A percentile compares a stretch with the other conserved stretches of the same genome.
Conservation (phyloP, 2,329 filamentous ascomycete genomes). For the Xylariaceae sp. region DNA sequence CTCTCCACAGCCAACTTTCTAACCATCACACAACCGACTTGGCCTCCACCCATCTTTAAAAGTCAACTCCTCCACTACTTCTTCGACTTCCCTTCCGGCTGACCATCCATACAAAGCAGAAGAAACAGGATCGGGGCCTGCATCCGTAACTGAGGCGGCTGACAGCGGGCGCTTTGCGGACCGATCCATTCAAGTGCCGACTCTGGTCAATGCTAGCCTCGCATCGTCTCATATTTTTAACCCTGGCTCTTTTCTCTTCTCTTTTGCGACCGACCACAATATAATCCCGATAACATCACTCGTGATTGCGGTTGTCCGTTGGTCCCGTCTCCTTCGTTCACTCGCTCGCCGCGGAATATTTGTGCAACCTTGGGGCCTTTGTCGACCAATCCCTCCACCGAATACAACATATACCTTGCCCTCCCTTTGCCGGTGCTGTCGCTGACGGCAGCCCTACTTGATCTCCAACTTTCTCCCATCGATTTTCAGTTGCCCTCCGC, state of each 20-base stretch:
- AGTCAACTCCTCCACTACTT: constrained; percentile 19
- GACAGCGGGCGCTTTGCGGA: constrained; percentile 16
- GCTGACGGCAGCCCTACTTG: constrained; percentile 38
- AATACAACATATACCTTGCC: constrained; percentile 16
- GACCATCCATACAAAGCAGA: constrained; percentile 13
- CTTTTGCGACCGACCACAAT: constrained; percentile 15
- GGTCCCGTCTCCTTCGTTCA: constrained; percentile 8
- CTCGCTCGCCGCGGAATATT: constrained; percentile 19
- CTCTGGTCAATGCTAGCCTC: constrained; percentile 28
- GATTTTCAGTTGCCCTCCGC: constrained; percentile 28
- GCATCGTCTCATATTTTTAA: constrained; percentile 21
- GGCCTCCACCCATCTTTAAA: constrained; percentile 27
- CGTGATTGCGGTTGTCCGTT: constrained; percentile 9
- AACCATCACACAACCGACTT: constrained; percentile 24
- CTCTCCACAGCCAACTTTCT: constrained; percentile 24
- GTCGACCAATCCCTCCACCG: constrained; percentile 27
- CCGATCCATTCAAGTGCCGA: constrained; percentile 18
- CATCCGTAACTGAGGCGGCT: constrained; percentile 18
- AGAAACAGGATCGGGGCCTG: constrained; percentile 17
- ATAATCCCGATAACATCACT: background rate
- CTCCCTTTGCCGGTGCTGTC: constrained; percentile 28
- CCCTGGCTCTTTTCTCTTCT: constrained; percentile 10
- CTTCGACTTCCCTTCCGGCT: constrained; percentile 11
- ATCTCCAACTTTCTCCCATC: constrained; percentile 26
- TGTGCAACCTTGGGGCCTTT: constrained; percentile 23